phyloP scores from a whole-genome alignment of 2,329 filamentous ascomycete species.

The Onygenales sp. region DNA sequence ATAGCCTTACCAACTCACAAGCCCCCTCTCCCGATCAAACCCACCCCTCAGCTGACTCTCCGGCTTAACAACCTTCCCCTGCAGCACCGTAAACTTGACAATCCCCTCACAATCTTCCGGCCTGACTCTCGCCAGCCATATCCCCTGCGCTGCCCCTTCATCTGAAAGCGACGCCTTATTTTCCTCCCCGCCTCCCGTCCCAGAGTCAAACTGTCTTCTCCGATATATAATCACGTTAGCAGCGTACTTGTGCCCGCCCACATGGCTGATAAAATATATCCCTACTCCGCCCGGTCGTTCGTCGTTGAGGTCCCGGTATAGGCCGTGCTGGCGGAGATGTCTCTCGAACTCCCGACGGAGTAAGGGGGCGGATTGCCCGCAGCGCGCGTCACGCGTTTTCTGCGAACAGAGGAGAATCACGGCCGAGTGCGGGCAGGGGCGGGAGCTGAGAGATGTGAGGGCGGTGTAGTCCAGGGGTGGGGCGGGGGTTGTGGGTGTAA shows the following conservation, averaged over 20 bases:
- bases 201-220: slow-evolving; percentile 32
- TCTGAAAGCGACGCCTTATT: slow-evolving; percentile 24
- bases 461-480: slow-evolving; percentile 14
- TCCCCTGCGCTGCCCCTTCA: slow-evolving; percentile 70
- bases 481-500: slow-evolving; percentile 8
- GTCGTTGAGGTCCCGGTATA: slow-evolving; percentile 82
- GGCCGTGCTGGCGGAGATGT: slow-evolving; percentile 71
- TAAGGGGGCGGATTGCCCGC: slow-evolving; percentile 85
- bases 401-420: slow-evolving; percentile 92
- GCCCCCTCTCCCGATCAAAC: slow-evolving; percentile 70
- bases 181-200: slow-evolving; percentile 9
- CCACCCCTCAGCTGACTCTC: slow-evolving; percentile 76
- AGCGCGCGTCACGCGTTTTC: slow-evolving; percentile 85
- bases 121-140: slow-evolving; percentile 77
- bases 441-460: slow-evolving; percentile 41
- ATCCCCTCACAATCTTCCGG: slow-evolving; percentile 93
- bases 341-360: slow-evolving; percentile 82
- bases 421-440: slow-evolving; percentile 69
- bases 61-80: slow-evolving; percentile 91
- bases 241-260: slow-evolving; percentile 92
- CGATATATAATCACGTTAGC: slow-evolving; percentile 93
- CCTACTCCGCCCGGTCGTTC: slow-evolving; percentile 84
- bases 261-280: slow-evolving; percentile 93
- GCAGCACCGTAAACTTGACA: slow-evolving; percentile 75
- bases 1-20: slow-evolving; percentile 69